A percentile compares a stretch with the other conserved stretches of the same genome.
Conservation (phyloP, 2,329 filamentous ascomycete genomes). For the Paracorniculantispora psalliotae region DNA sequence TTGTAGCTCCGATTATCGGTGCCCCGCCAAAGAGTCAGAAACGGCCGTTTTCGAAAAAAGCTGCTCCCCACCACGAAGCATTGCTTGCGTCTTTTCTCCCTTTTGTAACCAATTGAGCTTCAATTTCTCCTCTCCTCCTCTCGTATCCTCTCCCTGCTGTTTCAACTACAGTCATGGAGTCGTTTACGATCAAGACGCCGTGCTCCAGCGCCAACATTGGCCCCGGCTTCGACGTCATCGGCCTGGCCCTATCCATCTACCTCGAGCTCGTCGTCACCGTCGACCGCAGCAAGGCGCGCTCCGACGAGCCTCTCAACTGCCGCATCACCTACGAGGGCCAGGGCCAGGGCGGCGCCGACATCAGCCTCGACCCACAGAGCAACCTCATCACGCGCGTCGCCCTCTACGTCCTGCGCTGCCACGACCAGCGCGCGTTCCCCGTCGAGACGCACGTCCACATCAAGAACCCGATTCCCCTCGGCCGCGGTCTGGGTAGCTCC, state of each 20-base stretch:
- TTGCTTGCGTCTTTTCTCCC: not conserved
- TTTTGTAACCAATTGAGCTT: not conserved
- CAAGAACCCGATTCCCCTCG: conserved; percentile 90
- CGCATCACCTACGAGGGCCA: conserved; percentile 85
- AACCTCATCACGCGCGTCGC: conserved; percentile 95
- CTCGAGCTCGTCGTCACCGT: conserved; percentile 83
- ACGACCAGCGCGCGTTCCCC: conserved; percentile 81
- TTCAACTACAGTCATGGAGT: conserved; percentile 39
- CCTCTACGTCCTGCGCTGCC: conserved; percentile 89
- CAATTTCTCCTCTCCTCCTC: not conserved
- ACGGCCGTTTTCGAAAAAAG: not conserved
- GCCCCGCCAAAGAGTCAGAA: conserved; percentile 13
- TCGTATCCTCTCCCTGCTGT: not conserved
- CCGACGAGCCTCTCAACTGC: conserved; percentile 71
- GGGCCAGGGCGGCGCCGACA: conserved; percentile 64
- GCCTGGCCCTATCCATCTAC: conserved; percentile 88
- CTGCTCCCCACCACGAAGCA: not conserved
- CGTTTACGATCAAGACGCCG: conserved; percentile 72
- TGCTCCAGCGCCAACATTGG: conserved; percentile 98
- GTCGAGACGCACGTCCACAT: conserved; percentile 86
- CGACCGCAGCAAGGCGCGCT: conserved; percentile 50
- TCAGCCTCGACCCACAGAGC: conserved; percentile 75
- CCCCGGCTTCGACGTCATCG: conserved; percentile 96
- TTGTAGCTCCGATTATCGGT: conserved; percentile 15
- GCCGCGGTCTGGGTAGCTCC: conserved; percentile 88